Conservation (phyloP, 371 early-diverging fungal genomes). For the Mortierella sp. region DNA sequence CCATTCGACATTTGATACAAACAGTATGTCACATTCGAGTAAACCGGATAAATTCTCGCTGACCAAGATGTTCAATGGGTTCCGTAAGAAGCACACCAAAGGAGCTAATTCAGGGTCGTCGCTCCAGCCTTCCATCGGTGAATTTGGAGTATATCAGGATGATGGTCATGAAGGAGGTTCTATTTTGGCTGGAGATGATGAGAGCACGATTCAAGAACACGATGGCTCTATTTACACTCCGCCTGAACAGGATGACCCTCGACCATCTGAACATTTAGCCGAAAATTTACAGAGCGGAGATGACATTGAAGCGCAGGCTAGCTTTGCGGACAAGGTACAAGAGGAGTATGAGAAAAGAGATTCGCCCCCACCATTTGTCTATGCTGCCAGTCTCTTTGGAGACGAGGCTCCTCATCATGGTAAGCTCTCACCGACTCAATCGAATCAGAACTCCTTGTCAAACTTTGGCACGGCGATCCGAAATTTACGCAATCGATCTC, state of each 20-base stretch:
- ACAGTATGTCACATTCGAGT: constrained; percentile 10
- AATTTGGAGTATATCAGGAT: not conserved
- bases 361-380: constrained; percentile 31
- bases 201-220: not conserved
- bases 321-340: constrained; percentile 5
- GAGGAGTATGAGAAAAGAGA: constrained; percentile 21
- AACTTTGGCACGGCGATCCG: constrained; percentile 28
- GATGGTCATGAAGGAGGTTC: constrained; percentile 13
- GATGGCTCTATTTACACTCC: constrained; percentile 3
- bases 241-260: not conserved
- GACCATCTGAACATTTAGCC: not conserved
- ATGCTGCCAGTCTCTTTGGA: constrained; percentile 41
- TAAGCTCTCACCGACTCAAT: not conserved
- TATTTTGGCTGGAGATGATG: constrained; percentile 11
- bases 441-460: constrained; percentile 4
- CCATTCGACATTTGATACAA: constrained; percentile 16
- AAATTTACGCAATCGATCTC: constrained; percentile 29
- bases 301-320: no score
- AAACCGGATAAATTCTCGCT: constrained; percentile 47
- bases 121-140: constrained; percentile 6
- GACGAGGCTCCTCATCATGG: constrained; percentile 8
- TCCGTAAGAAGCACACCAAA: constrained; percentile 48
- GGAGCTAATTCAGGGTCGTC: constrained; percentile 27
- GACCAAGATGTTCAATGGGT: constrained; percentile 46
- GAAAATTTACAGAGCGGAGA: no score